Percentiles rank a stretch among this genome's conserved stretches.
These are phyloP conservation scores for Scolecobasidium constrictum DNA, from an alignment of 2,329 filamentous ascomycete genomes.

Conservation along the genomic window DNA sequence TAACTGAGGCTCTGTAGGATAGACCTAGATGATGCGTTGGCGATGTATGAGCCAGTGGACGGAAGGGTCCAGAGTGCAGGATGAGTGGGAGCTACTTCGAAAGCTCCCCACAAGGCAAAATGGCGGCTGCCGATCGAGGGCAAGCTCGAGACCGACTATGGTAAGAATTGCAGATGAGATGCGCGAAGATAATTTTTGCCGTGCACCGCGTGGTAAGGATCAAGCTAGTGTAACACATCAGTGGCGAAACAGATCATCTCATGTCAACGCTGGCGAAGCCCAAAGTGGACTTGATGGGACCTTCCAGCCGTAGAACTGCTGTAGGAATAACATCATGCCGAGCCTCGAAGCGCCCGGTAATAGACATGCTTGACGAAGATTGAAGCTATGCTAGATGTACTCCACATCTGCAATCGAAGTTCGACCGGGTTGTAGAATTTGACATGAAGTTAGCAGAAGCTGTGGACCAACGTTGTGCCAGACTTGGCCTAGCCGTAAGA, in stretches of 20 bases:
- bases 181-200: not conserved
- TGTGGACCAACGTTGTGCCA: too few relatives aligned
- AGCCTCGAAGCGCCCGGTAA: not conserved
- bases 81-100: conserved; percentile 25
- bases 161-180: conserved; percentile 6
- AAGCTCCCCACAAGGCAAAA: conserved; percentile 21
- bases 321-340: too few relatives aligned
- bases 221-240: conserved; percentile 4
- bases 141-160: conserved; percentile 14
- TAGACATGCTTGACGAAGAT: not conserved
- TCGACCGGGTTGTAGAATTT: not conserved
- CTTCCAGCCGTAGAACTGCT: too few relatives aligned
- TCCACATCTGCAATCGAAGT: not conserved
- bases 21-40: conserved; percentile 70
- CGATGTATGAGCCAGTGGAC: conserved; percentile 74
- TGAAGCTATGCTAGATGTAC: too few relatives aligned
- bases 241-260: conserved; percentile 3
- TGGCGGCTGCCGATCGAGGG: conserved; percentile 15
- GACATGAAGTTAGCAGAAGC: too few relatives aligned
- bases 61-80: conserved; percentile 27
- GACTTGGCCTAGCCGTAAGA: too few relatives aligned
- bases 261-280: not conserved
- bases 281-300: not conserved
- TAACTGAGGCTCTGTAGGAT: conserved; percentile 32
- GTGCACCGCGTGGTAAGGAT: conserved; percentile 8